Percentiles rank a stretch among this genome's conserved stretches.
Evolutionary conservation across 2,329 filamentous ascomycete species (phyloP).

Genomic region (Epicoccum nigrum): DNA sequence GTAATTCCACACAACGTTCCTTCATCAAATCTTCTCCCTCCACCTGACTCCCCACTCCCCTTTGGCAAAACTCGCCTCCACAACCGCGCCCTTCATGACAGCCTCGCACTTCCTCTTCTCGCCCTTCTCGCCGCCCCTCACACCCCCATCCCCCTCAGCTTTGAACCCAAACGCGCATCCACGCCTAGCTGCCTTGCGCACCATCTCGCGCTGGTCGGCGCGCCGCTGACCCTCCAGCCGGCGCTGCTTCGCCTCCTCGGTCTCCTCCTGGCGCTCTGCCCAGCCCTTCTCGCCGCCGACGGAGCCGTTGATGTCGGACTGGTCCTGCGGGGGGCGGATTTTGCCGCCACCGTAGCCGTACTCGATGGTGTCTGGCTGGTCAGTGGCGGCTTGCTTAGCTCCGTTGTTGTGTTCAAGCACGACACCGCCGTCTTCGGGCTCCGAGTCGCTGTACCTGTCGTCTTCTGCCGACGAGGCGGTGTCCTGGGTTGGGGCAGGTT

Average conservation of each 20-base stretch:
- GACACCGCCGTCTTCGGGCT: constrained; percentile 15
- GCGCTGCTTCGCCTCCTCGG: constrained; percentile 58
- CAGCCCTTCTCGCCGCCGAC: constrained; percentile 62
- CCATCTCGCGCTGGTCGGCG: constrained; percentile 62
- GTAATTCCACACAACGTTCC: not conserved
- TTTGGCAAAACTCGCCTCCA: constrained; percentile 66
- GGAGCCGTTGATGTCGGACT: constrained; percentile 62
- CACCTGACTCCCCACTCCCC: constrained; percentile 65
- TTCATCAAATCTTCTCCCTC: constrained; percentile 51
- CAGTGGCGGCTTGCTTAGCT: too few species aligned
- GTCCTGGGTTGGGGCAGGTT: constrained; percentile 14
- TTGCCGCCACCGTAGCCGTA: constrained; percentile 41
- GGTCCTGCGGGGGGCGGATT: constrained; percentile 49
- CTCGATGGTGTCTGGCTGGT: constrained; percentile 17
- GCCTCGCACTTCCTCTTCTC: constrained; percentile 61
- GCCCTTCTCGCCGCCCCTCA: constrained; percentile 18
- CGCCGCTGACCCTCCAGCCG: constrained; percentile 56
- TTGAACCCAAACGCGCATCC: constrained; percentile 63
- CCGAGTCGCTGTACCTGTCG: constrained; percentile 22
- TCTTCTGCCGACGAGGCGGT: constrained; percentile 7
- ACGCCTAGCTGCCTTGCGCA: constrained; percentile 67
- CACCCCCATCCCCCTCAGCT: constrained; percentile 23
- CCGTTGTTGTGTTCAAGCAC: not conserved
- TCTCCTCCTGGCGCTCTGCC: constrained; percentile 60
- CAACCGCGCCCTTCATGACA: constrained; percentile 63